A percentile compares a stretch with the other conserved stretches of the same genome.
These are phyloP conservation scores for Davidsoniella virescens DNA, from an alignment of 2,329 filamentous ascomycete species.

Conservation along the genomic window DNA sequence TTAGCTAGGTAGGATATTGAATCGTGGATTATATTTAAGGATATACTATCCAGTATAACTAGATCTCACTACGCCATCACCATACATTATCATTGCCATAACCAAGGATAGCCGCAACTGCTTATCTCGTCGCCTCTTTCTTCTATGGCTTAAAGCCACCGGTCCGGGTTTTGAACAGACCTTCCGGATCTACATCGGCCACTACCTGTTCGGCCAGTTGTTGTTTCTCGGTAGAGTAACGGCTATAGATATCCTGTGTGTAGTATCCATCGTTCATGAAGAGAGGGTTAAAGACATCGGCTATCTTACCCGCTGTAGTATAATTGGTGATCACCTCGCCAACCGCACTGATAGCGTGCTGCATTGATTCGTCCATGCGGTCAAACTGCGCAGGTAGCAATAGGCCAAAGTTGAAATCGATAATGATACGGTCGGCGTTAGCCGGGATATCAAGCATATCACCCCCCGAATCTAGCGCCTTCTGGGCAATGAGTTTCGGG, in stretches of 20 bases:
- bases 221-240: slow-evolving; percentile 25
- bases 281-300: slow-evolving; percentile 12
- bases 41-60: too few relatives aligned
- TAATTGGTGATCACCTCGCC: slow-evolving; percentile 14
- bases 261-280: slow-evolving; percentile 30
- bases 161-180: slow-evolving; percentile 20
- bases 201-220: slow-evolving; percentile 18
- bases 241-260: slow-evolving; percentile 23
- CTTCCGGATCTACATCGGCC: slow-evolving; percentile 21
- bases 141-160: slow-evolving; percentile 19
- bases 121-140: too few relatives aligned
- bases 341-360: slow-evolving; percentile 13
- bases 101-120: too few relatives aligned
- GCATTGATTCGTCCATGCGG: slow-evolving; percentile 15
- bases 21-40: too few relatives aligned
- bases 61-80: too few relatives aligned
- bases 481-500: slow-evolving; percentile 21
- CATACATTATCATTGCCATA: too few relatives aligned
- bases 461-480: slow-evolving; percentile 23
- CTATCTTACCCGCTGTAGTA: slow-evolving; percentile 4
- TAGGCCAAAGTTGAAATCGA: slow-evolving; percentile 15
- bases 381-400: slow-evolving; percentile 13
- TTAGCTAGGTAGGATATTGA: too few relatives aligned
- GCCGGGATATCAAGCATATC: slow-evolving; percentile 23
- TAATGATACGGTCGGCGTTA: slow-evolving; percentile 17